Base-by-base conservation (phyloP, 1,284 basidiomycete genomes). In the Tylopilus orsonianus region DNA sequence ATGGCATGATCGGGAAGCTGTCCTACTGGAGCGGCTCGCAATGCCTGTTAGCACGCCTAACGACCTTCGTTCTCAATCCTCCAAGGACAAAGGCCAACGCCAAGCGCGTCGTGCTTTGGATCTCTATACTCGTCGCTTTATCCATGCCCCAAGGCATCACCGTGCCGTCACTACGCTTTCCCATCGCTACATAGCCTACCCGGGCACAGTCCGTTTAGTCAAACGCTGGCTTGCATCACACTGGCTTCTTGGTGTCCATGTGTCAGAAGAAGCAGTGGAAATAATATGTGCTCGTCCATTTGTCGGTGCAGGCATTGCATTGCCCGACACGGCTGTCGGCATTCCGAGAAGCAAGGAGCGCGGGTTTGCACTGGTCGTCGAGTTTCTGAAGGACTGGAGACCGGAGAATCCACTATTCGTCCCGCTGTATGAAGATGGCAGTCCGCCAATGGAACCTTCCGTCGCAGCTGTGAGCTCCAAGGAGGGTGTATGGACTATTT, bases 151-250 rank as follows among this genome's bases (percentile, higher is more conserved):
- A 0, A 69, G 82, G 33, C 96, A 99, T 63, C 97, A 99, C 65
- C 79, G 87, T 2, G 87, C 87, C 1, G 77, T 98, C 29, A 80
- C 86, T 1, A 81, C 88, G 2, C 73, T 99, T 30, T 84, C 83
- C 44, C 92, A 97, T 64, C 82, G 83, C 39, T 89, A 84, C 62
- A 71, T 85, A 0, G 87, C 92, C 6, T 97, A 87, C 64, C 77
- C 91, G 2, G 85, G 87, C 6, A 94, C 94, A 0, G 87, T 90
- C 18, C 78, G 97, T 23, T 76, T 99, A 19, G 80, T 91, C 34
- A 96, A 98, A 71, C 81, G 97, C 42, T 99, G 97, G 97, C 71
- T 98, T 40, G 81, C 87, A 0, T 75, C 87, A 2, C 97, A 99
- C 68, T 91, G 96, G 87, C 78, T 98, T 19, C 75, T 91, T 14